phyloP scores from a whole-genome alignment of 2,329 filamentous ascomycete genomes.

The Beauveria scarabaeidicola region DNA sequence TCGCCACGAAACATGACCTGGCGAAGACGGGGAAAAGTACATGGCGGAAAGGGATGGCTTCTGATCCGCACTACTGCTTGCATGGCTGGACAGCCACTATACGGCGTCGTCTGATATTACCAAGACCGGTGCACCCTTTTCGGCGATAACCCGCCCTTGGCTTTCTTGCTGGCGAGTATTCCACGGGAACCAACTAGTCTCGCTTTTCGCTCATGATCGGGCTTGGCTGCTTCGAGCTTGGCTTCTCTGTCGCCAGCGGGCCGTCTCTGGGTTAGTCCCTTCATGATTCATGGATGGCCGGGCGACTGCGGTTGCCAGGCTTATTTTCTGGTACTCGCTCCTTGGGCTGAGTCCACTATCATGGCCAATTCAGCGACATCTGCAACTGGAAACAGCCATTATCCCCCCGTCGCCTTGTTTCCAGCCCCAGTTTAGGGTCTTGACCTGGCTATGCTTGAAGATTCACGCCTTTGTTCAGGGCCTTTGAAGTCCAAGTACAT shows the following conservation, averaged over 20 bases:
- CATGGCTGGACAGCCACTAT: neutral
- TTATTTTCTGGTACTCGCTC: neutral
- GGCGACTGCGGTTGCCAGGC: neutral
- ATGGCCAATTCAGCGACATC: neutral
- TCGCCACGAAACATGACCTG: neutral
- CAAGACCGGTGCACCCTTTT: neutral
- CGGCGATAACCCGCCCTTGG: neutral
- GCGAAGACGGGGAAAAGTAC: neutral
- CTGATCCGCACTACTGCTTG: neutral
- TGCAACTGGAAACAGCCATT: neutral
- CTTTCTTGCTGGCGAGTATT: neutral
- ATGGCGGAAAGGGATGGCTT: neutral
- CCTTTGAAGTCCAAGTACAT: neutral
- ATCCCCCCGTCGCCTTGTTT: neutral
- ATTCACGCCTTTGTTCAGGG: neutral
- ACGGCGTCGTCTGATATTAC: conserved; percentile 1
- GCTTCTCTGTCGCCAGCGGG: neutral
- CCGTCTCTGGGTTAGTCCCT: neutral
- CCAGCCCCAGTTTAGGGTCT: neutral
- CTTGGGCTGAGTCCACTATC: neutral
- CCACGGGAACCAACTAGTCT: neutral
- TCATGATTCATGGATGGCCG: neutral
- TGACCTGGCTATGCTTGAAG: neutral
- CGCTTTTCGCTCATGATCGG: neutral
- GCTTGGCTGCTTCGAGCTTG: neutral